Base-by-base conservation (phyloP, 129 eudicot genomes). In the Ambrosia trifida region DNA sequence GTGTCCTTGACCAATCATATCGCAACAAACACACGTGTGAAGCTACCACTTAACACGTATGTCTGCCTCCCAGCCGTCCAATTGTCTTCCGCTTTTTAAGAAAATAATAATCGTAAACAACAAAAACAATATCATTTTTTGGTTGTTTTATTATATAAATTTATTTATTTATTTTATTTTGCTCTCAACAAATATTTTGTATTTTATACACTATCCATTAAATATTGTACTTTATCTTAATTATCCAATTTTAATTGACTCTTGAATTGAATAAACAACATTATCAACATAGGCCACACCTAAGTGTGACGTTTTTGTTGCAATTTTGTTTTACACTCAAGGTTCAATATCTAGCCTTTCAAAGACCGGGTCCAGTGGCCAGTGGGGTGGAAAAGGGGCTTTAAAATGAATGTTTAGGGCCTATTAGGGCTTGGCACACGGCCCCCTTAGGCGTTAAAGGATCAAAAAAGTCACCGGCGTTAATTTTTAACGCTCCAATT, bases 11-110 rank as follows among this genome's bases (percentile, higher is more conserved):
- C 80, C 81, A 76, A 44, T 80, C 83, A 66, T 70, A 77, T 59
- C 72, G 11, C 6, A 50, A 58, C 18, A 41, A 4, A 33, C 53
- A 85, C 90, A 82, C 85, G 90, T 82, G 84, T 76, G 87, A 79
- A 75, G 79, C 17, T 31, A 11, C 8, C 64, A 58, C 64, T 81
- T 75, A 20, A 75, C 86, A 77, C 73, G 56, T 19, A 30, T 32
- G 19, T 30, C 53, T 19, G 70, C 64, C 67, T 52, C 78, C 78
- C 47, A 45, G 53, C 71, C 58, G 62, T 72, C 31, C 57, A 28
- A 46, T 28, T 58, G 50, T 60, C 38, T 5, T 31, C 16, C 52
- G 38, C 3, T 30, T 54, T 58, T 28, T 24, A 31, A 14, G 30
- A 31, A 62, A 36, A 62, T 35, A 35, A 33, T 36, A 36, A 36